These are phyloP conservation scores for Monosporozyma servazzii DNA, from an alignment of 805 yeast species.

Conservation along the genomic window DNA sequence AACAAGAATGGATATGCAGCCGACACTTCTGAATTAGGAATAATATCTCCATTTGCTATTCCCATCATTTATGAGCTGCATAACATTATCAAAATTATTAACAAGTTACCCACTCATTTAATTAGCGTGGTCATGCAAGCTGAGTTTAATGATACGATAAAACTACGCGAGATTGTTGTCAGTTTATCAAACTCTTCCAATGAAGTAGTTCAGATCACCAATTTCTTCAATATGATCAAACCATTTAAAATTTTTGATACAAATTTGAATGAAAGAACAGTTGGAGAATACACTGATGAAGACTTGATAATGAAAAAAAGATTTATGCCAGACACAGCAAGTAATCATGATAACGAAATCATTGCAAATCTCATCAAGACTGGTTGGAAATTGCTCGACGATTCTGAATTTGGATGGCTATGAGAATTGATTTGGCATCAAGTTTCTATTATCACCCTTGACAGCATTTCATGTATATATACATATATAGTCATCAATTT, in stretches of 20 bases:
- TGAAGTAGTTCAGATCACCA: slow-evolving; percentile 26
- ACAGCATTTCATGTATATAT: background rate
- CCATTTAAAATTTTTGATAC: slow-evolving; percentile 25
- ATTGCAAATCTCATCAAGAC: slow-evolving; percentile 13
- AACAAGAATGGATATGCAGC: slow-evolving; percentile 8
- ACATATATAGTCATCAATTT: background rate
- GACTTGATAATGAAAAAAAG: slow-evolving; percentile 8
- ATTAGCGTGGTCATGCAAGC: slow-evolving; percentile 23
- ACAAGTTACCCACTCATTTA: slow-evolving; percentile 25
- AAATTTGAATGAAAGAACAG: slow-evolving; percentile 6
- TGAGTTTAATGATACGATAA: slow-evolving; percentile 9
- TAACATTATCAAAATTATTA: slow-evolving; percentile 22
- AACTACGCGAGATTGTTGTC: slow-evolving; percentile 24
- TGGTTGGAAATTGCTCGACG: slow-evolving; percentile 27
- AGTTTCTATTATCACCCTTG: background rate
- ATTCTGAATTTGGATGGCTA: slow-evolving; percentile 28
- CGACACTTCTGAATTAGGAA: slow-evolving; percentile 14
- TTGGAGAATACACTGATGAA: slow-evolving; percentile 5
- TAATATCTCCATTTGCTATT: slow-evolving; percentile 25
- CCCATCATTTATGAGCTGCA: slow-evolving; percentile 21
- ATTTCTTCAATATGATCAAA: slow-evolving; percentile 22
- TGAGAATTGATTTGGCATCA: background rate
- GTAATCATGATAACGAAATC: slow-evolving; percentile 3
- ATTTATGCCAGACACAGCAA: slow-evolving; percentile 2
- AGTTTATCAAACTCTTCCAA: slow-evolving; percentile 27